A percentile compares a stretch with the other conserved stretches of the same genome.
phyloP scores from a whole-genome alignment of 2,329 filamentous ascomycete genomes.

The Phialophora verrucosa region DNA sequence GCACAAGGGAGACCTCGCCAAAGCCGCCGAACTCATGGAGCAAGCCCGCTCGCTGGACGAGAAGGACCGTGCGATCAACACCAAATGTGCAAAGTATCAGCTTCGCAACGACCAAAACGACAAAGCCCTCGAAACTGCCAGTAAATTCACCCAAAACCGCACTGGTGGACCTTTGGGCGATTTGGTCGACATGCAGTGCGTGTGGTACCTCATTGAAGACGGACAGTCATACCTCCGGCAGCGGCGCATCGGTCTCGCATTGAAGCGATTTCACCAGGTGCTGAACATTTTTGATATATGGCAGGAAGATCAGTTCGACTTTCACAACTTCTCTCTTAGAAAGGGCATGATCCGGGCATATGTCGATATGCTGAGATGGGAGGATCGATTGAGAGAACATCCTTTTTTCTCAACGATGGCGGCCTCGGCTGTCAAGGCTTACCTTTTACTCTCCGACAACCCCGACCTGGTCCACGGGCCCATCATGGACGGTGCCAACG shows the following conservation, averaged over 20 bases:
- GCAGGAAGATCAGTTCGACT: slow-evolving; percentile 99
- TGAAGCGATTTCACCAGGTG: slow-evolving; percentile 90
- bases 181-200: slow-evolving; percentile 95
- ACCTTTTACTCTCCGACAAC: slow-evolving; percentile 78
- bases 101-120: slow-evolving; percentile 91
- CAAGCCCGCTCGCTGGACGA: slow-evolving; percentile 82
- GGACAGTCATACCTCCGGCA: slow-evolving; percentile 86
- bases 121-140: slow-evolving; percentile 83
- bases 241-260: slow-evolving; percentile 78
- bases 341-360: slow-evolving; percentile 97
- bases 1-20: slow-evolving; percentile 77
- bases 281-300: slow-evolving; percentile 94
- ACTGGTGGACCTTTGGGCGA: slow-evolving; percentile 88
- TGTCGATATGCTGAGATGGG: slow-evolving; percentile 95
- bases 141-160: slow-evolving; percentile 91
- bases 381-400: slow-evolving; percentile 87
- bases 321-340: slow-evolving; percentile 95
- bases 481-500: slow-evolving; percentile 61
- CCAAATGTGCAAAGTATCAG: slow-evolving; percentile 96
- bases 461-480: slow-evolving; percentile 68
- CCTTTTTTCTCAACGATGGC: slow-evolving; percentile 90
- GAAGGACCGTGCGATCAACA: slow-evolving; percentile 96
- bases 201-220: slow-evolving; percentile 96
- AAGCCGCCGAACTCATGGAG: slow-evolving; percentile 88
- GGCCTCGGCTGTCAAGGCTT: slow-evolving; percentile 78